phyloP scores from a whole-genome alignment of 352 stramenopile species.

The Phytophthora crassamura region DNA sequence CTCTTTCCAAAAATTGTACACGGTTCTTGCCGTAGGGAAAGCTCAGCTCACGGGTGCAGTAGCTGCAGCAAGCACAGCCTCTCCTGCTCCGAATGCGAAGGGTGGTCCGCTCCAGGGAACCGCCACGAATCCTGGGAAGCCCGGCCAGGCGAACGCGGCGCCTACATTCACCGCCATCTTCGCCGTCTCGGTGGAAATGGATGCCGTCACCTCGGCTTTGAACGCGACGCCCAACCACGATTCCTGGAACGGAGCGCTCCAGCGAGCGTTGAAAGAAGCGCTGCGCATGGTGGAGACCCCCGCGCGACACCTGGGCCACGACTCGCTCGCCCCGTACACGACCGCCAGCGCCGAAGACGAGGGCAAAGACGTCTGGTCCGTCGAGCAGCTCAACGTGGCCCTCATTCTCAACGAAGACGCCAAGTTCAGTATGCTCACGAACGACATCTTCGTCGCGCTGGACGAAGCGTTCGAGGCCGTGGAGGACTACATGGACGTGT shows the following conservation, averaged over 20 bases:
- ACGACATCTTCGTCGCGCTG: constrained; percentile 85
- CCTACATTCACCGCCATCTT: constrained; percentile 65
- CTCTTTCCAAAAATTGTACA: constrained; percentile 73
- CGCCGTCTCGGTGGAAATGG: constrained; percentile 72
- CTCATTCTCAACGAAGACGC: constrained; percentile 86
- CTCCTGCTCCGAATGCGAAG: constrained; percentile 1
- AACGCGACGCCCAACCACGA: constrained; percentile 71
- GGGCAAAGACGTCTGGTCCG: constrained; percentile 79
- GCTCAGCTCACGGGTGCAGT: constrained; percentile 21
- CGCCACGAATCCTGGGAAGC: constrained; percentile 23
- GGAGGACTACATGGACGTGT: constrained; percentile 91
- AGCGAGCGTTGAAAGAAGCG: constrained; percentile 84
- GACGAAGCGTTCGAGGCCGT: constrained; percentile 85
- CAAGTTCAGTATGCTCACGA: constrained; percentile 82
- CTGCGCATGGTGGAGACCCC: constrained; percentile 90
- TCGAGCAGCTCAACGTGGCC: constrained; percentile 81
- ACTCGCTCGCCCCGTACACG: constrained; percentile 79
- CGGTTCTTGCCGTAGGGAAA: constrained; percentile 61
- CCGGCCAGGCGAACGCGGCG: constrained; percentile 13
- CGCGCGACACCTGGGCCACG: constrained; percentile 81
- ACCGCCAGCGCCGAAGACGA: constrained; percentile 86
- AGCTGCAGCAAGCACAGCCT: not conserved
- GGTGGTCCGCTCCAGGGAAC: not conserved
- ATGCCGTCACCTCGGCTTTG: constrained; percentile 41
- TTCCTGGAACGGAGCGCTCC: constrained; percentile 71